Percentiles rank a stretch among this genome's conserved stretches.
phyloP scores from a whole-genome alignment of 2,329 filamentous ascomycete species.

The Trematosphaeria pertusa region DNA sequence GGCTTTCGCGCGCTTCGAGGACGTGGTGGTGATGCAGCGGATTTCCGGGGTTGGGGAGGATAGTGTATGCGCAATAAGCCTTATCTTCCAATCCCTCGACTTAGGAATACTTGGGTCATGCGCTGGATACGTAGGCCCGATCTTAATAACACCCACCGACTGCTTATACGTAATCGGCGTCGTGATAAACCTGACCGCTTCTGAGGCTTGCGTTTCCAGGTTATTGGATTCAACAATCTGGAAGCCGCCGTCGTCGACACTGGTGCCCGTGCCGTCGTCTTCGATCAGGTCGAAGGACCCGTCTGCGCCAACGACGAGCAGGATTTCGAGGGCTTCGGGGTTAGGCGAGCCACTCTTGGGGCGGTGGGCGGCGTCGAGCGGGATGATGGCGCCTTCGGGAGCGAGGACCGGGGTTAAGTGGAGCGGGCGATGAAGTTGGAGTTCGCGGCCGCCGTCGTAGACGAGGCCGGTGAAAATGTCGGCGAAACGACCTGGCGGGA shows the following conservation, averaged over 20 bases:
- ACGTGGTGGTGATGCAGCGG: conserved; percentile 32
- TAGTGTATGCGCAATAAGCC: conserved; percentile 39
- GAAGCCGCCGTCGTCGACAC: conserved; percentile 46
- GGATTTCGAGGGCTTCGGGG: conserved; percentile 57
- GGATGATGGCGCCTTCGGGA: conserved; percentile 64
- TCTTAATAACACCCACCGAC: conserved; percentile 42
- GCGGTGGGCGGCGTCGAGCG: conserved; percentile 56
- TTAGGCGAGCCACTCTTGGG: conserved; percentile 58
- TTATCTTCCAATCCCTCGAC: conserved; percentile 38
- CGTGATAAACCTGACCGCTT: conserved; percentile 40
- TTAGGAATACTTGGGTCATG: conserved; percentile 37
- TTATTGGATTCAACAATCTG: conserved; percentile 52
- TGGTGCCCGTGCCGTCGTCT: conserved; percentile 49
- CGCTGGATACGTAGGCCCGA: conserved; percentile 38
- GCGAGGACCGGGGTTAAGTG: conserved; percentile 62
- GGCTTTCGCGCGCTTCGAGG: conserved; percentile 34
- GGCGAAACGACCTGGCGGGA: conserved; percentile 61
- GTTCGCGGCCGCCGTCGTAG: conserved; percentile 63
- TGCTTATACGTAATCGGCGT: conserved; percentile 49
- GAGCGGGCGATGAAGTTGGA: conserved; percentile 61
- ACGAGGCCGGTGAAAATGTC: conserved; percentile 66
- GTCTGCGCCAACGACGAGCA: conserved; percentile 55
- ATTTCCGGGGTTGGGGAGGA: conserved; percentile 18
- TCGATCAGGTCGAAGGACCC: conserved; percentile 60
- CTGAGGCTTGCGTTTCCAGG: conserved; percentile 25